phyloP scores from a whole-genome alignment of 208 protist genomes.

The Histomonas meleagridis region DNA sequence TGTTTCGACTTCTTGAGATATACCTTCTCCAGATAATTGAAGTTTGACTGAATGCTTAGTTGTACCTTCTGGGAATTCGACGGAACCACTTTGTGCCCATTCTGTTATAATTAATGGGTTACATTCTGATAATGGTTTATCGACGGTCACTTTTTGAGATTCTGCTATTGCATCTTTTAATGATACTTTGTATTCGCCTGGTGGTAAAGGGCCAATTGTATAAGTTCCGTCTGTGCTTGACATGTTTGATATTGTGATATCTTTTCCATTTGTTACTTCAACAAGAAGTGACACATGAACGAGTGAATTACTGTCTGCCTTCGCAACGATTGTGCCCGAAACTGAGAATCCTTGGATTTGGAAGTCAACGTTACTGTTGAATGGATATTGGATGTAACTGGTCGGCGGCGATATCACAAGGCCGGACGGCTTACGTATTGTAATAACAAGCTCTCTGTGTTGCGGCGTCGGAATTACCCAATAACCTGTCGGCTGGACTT shows the following conservation, averaged over 20 bases:
- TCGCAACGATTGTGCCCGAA: background rate
- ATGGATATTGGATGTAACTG: background rate
- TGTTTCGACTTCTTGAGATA: background rate
- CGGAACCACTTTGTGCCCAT: background rate
- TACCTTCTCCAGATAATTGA: no score
- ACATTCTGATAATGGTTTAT: background rate
- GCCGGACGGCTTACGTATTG: background rate
- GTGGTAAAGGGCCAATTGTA: background rate
- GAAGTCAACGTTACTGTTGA: constrained; percentile 7
- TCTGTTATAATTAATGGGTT: background rate
- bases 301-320: background rate
- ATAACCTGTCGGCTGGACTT: constrained; percentile 11
- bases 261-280: background rate
- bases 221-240: background rate
- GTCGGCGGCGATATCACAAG: background rate
- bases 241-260: background rate
- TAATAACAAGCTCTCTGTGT: background rate
- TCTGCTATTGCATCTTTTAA: constrained; percentile 13
- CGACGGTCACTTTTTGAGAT: background rate
- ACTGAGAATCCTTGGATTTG: background rate
- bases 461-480: background rate
- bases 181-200: background rate
- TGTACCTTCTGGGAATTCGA: background rate
- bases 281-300: background rate
- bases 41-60: background rate